These are phyloP conservation scores for Henckelia pumila DNA, from an alignment of 257 asterid genomes.

Conservation along the genomic window DNA sequence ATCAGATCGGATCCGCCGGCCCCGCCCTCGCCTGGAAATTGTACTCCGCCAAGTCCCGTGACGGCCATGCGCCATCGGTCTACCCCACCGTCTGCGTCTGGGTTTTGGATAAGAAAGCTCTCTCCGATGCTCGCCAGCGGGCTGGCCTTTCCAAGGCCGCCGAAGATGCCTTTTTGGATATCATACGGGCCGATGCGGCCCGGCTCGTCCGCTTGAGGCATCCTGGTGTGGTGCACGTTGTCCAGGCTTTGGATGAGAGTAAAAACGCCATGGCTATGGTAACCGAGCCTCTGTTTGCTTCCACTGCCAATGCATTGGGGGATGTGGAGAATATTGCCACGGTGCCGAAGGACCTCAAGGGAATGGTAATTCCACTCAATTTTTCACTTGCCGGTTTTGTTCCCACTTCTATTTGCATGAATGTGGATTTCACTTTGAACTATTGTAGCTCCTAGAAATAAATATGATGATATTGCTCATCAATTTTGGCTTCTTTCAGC, in stretches of 20 bases:
- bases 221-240: slow-evolving; percentile 98
- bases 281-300: slow-evolving; percentile 92
- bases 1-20: slow-evolving; percentile 97
- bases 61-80: slow-evolving; percentile 54
- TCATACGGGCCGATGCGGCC: slow-evolving; percentile 88
- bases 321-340: slow-evolving; percentile 65
- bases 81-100: slow-evolving; percentile 92
- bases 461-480: no score
- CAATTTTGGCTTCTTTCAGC: no score
- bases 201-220: slow-evolving; percentile 92
- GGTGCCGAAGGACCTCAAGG: slow-evolving; percentile 93
- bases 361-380: slow-evolving; percentile 53
- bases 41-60: slow-evolving; percentile 82
- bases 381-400: background rate
- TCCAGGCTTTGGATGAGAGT: slow-evolving; percentile 92
- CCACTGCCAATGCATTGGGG: slow-evolving; percentile 85
- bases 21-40: slow-evolving; percentile 93
- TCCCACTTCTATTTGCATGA: background rate
- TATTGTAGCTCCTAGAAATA: no score
- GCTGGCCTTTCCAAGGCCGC: slow-evolving; percentile 87
- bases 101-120: slow-evolving; percentile 79
- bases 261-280: slow-evolving; percentile 94
- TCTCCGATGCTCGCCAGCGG: slow-evolving; percentile 80
- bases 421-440: no score
- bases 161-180: slow-evolving; percentile 81